These are phyloP conservation scores for Talaromyces verruculosus DNA, from an alignment of 2,329 filamentous ascomycete genomes.

Conservation along the genomic window DNA sequence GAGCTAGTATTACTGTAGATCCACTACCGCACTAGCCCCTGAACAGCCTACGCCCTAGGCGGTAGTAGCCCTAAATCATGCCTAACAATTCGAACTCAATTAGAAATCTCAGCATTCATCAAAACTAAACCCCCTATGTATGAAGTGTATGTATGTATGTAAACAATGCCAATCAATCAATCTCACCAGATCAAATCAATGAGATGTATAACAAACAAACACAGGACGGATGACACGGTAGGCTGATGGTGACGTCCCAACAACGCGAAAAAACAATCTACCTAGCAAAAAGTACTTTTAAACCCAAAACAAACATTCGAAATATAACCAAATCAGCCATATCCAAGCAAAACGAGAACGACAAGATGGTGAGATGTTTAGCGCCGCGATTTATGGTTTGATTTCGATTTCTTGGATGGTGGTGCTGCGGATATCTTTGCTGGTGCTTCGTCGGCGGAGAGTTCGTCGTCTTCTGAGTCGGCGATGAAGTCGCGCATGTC, in stretches of 20 bases:
- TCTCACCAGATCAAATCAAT: background rate
- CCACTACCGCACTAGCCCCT: background rate
- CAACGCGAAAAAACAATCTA: background rate
- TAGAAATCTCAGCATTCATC: background rate
- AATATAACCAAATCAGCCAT: background rate
- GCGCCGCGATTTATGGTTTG: slow-evolving; percentile 28
- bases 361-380: background rate
- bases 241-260: background rate
- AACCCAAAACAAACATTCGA: background rate
- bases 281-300: slow-evolving; percentile 2
- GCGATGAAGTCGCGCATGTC: slow-evolving; percentile 47
- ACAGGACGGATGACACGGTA: background rate
- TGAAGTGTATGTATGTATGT: slow-evolving; percentile 17
- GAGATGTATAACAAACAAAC: background rate
- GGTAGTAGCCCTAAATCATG: background rate
- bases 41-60: background rate
- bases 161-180: slow-evolving; percentile 11
- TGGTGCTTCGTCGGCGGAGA: slow-evolving; percentile 31
- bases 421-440: slow-evolving; percentile 28
- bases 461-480: slow-evolving; percentile 48
- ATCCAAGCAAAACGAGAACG: background rate
- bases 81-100: background rate
- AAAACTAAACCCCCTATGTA: slow-evolving; percentile 9
- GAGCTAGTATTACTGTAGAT: background rate
- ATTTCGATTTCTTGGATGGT: slow-evolving; percentile 39